A percentile compares a stretch with the other conserved stretches of the same genome.
phyloP scores from a whole-genome alignment of 2,329 filamentous ascomycete genomes.

The Cladobotryum mycophilum region DNA sequence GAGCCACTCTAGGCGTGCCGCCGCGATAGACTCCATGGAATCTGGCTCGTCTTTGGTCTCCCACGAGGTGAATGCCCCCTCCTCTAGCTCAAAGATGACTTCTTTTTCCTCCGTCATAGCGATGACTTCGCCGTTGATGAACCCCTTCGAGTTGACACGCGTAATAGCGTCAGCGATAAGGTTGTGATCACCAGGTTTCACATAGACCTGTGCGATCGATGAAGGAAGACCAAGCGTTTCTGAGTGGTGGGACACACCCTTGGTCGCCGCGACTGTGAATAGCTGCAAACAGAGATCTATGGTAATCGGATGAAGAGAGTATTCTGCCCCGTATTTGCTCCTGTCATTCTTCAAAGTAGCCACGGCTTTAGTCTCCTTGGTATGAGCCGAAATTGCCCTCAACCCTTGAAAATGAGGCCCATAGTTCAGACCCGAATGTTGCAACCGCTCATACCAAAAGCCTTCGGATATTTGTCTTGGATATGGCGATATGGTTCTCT shows the following conservation, averaged over 20 bases:
- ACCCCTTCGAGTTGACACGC: not conserved
- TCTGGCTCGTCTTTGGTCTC: not conserved
- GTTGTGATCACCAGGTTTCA: not conserved
- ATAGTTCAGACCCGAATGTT: conserved; percentile 4
- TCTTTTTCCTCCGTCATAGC: not conserved
- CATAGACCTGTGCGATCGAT: not conserved
- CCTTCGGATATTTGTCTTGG: not conserved
- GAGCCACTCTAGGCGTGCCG: conserved; percentile 2
- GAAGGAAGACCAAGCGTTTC: too few relatives aligned
- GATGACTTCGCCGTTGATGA: not conserved
- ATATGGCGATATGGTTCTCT: not conserved
- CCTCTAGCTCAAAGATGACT: not conserved
- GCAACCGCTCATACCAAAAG: not conserved
- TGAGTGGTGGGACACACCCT: conserved; percentile 14
- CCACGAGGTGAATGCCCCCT: not conserved
- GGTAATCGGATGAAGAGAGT: conserved; percentile 28
- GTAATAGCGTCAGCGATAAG: not conserved
- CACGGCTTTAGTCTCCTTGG: not conserved
- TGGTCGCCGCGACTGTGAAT: conserved; percentile 18
- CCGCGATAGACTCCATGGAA: conserved; percentile 19
- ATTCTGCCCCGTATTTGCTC: not conserved
- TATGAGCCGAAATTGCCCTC: not conserved
- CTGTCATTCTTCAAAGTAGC: not conserved
- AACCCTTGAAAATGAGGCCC: conserved; percentile 2
- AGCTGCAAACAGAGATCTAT: conserved; percentile 31